Evolutionary conservation across 2,329 filamentous ascomycete genomes (phyloP), one percentile per base, ranked within the genome.

Genomic region (Saccharata proteae): DNA sequence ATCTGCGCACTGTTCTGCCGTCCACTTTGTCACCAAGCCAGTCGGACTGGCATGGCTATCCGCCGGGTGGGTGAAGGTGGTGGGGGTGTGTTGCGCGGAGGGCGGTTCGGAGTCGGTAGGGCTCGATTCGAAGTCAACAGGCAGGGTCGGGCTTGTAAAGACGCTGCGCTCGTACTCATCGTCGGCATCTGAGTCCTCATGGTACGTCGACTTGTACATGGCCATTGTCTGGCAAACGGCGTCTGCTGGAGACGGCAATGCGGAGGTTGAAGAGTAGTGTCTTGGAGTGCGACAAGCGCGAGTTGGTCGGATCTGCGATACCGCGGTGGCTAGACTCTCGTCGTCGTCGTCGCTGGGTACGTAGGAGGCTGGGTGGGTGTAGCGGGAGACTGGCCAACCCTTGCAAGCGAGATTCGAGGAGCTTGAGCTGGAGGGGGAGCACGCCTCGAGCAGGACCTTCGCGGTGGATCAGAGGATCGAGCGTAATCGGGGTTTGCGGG

Each of bases 1-100:
- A 47, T 93, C 84, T 42, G 84, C 84, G 58, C 82, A 86, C 59
- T 96, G 84, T 37, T 92, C 83, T 11, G 75, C 77, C 2, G 77
- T 77, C 81, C 81, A 90, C 46, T 84, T 77, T 18, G 75, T 75
- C 44, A 88, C 80, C 49, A 80, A 72, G 28, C 78, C 80, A 47
- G 80, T 77, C 43, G 80, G 80, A 42, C 81, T 64, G 32, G 70
- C 64, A 54, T 80, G 75, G 49, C 67, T 69, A 47, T 69, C 73
- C 51, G 59, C 66, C 37, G 69, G 73, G 46, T 79, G 75, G 41
- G 73, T 76, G 46, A 80, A 82, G 30, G 78, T 84, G 29, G 80
- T 88, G 13, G 81, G 81, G 6, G 81, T 86, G 52, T 85, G 80
- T 47, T 85, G 78, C 33, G 62, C 65, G 27, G 74, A 82, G 23